Base-by-base conservation (phyloP, 208 protist genomes). In the Tritrichomonas musculus region DNA sequence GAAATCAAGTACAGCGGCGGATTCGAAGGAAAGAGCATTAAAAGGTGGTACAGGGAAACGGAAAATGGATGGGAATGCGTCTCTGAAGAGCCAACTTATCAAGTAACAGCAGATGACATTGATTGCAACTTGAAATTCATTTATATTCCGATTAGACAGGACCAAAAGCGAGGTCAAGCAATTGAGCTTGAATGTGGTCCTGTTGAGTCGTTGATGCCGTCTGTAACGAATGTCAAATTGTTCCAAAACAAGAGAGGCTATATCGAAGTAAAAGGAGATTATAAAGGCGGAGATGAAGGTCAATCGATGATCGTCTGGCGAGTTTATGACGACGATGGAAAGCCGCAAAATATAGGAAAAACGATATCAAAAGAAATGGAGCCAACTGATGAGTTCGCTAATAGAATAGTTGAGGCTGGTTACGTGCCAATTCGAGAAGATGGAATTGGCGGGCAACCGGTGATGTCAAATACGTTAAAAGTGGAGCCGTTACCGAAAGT, bases 261-360 rank as follows among this genome's bases (percentile, higher is more conserved):
- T 39, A n/a, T 88, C 33, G 1, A 39, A 39, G 77, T 88, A n/a
- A 57, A 3, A 11, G 44, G 47, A n/a, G 30, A 88, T 39, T 88
- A 88, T 88, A 53, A 57, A 57, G 77, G 77, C 20, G 77, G 77
- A n/a, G 47, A 57, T 36, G 77, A 88, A 88, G 77, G 77, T 30
- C 9, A 88, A 30, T 53, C 77, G 20, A 47, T 44, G 30, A 57
- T 88, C 39, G 41, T n/a, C 1, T 57, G 77, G 47, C 13, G 47
- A n/a, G 41, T 88, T 0, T 27, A 47, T 88, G 77, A 53, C 17
- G 8, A 44, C 20, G n/a, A 50, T 9, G 41, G 22, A 39, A 20
- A 25, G 13, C 13, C 27, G 0, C 13, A 14, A 33, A 82, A 47
- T 20, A 57, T 88, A 14, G 41, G 41, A 53, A 88, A 88, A 30